phyloP scores from a whole-genome alignment of 164 flowering plant species.

The Macadamia tetraphylla region DNA sequence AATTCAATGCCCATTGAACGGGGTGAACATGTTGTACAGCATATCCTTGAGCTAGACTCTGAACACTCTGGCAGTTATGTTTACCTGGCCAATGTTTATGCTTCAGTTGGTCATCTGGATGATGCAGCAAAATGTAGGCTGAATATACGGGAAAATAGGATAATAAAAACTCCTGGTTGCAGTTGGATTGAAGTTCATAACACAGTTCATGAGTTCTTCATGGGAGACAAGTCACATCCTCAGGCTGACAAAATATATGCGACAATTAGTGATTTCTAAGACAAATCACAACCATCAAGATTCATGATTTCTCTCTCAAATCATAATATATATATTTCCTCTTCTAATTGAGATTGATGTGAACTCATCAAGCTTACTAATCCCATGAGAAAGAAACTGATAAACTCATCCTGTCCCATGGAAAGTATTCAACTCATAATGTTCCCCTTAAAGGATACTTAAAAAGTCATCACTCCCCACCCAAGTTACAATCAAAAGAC shows the following conservation, averaged over 20 bases:
- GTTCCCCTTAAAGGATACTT: no score
- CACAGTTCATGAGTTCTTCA: constrained; percentile 32
- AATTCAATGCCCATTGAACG: constrained; percentile 29
- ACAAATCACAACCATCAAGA: no score
- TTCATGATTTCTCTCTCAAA: no score
- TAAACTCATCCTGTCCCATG: no score
- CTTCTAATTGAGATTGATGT: no score
- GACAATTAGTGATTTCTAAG: neutral
- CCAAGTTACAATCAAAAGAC: no score
- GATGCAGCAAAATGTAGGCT: constrained; percentile 35
- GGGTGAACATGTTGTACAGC: constrained; percentile 29
- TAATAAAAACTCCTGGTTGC: constrained; percentile 33
- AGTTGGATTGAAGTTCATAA: constrained; percentile 37
- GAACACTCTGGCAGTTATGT: constrained; percentile 39
- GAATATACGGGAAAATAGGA: constrained; percentile 23
- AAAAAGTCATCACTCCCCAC: no score
- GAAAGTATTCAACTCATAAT: no score
- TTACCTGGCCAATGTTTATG: constrained; percentile 35
- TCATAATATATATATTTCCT: no score
- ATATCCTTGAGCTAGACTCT: constrained; percentile 32
- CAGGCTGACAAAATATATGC: constrained; percentile 21
- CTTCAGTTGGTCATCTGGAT: constrained; percentile 29
- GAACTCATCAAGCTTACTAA: no score
- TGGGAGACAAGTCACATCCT: constrained; percentile 27
- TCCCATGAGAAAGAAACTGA: no score